These are phyloP conservation scores for Cyberlindnera bimundalis DNA, from an alignment of 805 yeast genomes.

Conservation along the genomic window DNA sequence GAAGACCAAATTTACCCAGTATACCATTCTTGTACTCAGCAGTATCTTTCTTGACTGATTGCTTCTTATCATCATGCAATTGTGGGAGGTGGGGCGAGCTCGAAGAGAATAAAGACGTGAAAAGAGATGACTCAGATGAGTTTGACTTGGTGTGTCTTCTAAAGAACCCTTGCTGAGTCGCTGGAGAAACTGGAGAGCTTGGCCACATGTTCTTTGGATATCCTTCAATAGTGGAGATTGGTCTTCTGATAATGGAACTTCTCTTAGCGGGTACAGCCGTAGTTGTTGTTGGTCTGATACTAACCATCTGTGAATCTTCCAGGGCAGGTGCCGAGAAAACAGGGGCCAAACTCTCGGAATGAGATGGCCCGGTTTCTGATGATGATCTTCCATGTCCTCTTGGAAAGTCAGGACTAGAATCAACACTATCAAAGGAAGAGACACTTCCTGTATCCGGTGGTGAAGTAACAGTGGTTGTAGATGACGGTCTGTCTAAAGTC, in stretches of 20 bases:
- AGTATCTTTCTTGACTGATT: slow-evolving; percentile 1
- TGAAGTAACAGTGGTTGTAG: slow-evolving; percentile 21
- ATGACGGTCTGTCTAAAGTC: slow-evolving; percentile 30
- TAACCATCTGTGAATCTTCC: slow-evolving; percentile 9
- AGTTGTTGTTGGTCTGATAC: slow-evolving; percentile 1
- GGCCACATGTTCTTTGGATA: slow-evolving; percentile 25
- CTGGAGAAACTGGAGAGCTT: slow-evolving; percentile 35
- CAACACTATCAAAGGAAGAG: slow-evolving; percentile 23
- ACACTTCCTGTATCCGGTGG: slow-evolving; percentile 14
- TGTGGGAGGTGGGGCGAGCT: slow-evolving; percentile 28
- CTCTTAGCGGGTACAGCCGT: neutral
- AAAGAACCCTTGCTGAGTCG: slow-evolving; percentile 44
- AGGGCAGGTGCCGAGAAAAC: slow-evolving; percentile 34
- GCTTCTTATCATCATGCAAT: slow-evolving; percentile 19
- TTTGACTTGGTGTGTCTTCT: slow-evolving; percentile 62
- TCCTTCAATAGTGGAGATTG: slow-evolving; percentile 37
- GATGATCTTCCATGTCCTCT: slow-evolving; percentile 23
- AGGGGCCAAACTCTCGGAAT: slow-evolving; percentile 28
- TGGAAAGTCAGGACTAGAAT: slow-evolving; percentile 19
- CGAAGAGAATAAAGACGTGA: slow-evolving; percentile 37
- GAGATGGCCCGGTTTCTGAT: slow-evolving; percentile 27
- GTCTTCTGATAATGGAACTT: slow-evolving; percentile 25
- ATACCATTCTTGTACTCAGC: slow-evolving; percentile 20
- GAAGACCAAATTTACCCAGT: slow-evolving; percentile 23
- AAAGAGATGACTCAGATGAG: slow-evolving; percentile 51